Evolutionary conservation across 169 alveolate species (phyloP), one percentile per base, ranked within the genome.

Genomic region (Babesia caballi): DNA sequence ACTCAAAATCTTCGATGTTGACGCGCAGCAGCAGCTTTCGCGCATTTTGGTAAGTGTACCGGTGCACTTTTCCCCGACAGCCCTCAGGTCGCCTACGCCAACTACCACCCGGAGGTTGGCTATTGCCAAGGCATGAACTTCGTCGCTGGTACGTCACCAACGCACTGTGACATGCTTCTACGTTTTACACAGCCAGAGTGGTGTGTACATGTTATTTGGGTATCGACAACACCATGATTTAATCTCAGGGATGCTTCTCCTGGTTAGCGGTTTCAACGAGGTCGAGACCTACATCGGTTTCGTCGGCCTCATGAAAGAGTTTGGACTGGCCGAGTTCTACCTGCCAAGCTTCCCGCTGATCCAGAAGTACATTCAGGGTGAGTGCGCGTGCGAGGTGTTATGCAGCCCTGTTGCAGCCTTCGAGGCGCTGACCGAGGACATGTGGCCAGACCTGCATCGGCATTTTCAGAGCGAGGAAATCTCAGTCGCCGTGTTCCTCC

Each of bases 91-190:
- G 88, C 88, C 8, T 81, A 70, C 58, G 49, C 83, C 0, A 71
- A 71, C 36, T 81, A 71, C 63, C 77, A 70, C 38, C 83, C 83
- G 11, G 92, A 92, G 59, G 82, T 93, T n/a, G 94, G 95, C 30
- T 94, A 94, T 75, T 93, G 94, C 36, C 95, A 94, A 82, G 97
- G 97, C 23, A 92, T 93, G 96, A 94, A 94, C 72, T 94, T 86
- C 76, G 68, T 94, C 12, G 97, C 96, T 5, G 94, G 94, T 9
- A 71, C 82, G 42, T 40, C 35, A 33, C 6, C 15, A 1, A 11
- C 15, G 3, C 14, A 8, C 12, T 27, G 3, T 2, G 1, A 0
- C 40, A 50, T 1, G 40, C 58, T 4, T 2, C 1, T 1, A 1
- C 49, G 36, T 23, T 7, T 17, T 17, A 21, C 5, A 5, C 28